These are phyloP conservation scores for Dryas alaskensis DNA, from an alignment of 306 rosid genomes.

Conservation along the genomic window DNA sequence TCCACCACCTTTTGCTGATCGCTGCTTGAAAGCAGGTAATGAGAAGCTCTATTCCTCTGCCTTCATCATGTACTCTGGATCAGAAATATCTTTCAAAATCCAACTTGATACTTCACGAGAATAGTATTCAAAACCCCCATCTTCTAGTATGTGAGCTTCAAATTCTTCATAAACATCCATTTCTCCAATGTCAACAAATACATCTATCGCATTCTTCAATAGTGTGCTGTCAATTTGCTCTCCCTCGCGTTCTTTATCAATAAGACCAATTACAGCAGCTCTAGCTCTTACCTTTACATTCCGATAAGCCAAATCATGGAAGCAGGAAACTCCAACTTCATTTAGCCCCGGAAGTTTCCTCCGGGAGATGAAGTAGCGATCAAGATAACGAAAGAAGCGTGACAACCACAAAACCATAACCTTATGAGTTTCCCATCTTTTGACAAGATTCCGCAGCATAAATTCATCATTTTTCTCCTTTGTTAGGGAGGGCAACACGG, in stretches of 20 bases:
- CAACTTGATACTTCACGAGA: constrained; percentile 53
- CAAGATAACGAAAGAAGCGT: constrained; percentile 34
- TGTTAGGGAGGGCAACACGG: constrained; percentile 49
- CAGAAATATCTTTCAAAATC: constrained; percentile 46
- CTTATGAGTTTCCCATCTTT: constrained; percentile 48
- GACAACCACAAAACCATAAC: constrained; percentile 34
- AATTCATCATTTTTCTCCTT: constrained; percentile 47
- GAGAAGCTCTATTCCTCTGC: constrained; percentile 33
- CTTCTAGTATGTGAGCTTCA: constrained; percentile 51
- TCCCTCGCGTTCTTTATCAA: constrained; percentile 66
- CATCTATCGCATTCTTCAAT: constrained; percentile 49
- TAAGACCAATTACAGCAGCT: constrained; percentile 45
- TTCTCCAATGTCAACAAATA: constrained; percentile 57
- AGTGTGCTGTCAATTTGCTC: constrained; percentile 57
- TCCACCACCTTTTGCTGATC: constrained; percentile 34
- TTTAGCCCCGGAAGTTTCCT: constrained; percentile 18
- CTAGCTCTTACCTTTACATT: constrained; percentile 37
- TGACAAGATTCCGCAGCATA: constrained; percentile 57
- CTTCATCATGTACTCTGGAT: constrained; percentile 61
- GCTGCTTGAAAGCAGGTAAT: constrained; percentile 30
- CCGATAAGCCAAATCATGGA: constrained; percentile 27
- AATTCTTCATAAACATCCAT: constrained; percentile 48
- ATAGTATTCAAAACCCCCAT: constrained; percentile 45
- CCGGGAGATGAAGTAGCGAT: constrained; percentile 22
- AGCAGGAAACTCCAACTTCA: constrained; percentile 29